Evolutionary conservation across 1,139 yeast genomes (phyloP), one percentile per base, ranked within the genome.

Genomic region (Petasospora fabianii): DNA sequence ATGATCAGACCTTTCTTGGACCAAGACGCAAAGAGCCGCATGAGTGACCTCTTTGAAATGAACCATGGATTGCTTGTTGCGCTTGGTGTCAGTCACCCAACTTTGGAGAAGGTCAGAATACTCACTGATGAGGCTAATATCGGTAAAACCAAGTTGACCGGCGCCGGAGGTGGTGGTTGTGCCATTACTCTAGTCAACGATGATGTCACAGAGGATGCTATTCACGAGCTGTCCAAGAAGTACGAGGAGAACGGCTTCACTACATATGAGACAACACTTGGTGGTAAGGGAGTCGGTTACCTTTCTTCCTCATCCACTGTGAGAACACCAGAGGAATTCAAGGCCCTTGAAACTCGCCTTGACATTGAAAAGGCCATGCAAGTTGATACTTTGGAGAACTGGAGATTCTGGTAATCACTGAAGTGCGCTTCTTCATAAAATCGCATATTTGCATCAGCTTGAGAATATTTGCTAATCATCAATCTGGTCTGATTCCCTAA

Each of bases 131-230:
- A 68, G 32, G 57, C 76, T 41, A 58, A 66, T 2, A 63, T 92
- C 26, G 99, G 99, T 6, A 80, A 85, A 44, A 90, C 99, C 2
- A 92, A 92, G 61, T 71, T 92, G 44, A 92, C 98, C 0, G 99
- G 99, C 31, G 98, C 98, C 0, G 99, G 99, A 19, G 98, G 98
- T 15, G 99, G 99, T 32, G 99, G 99, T 1, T 92, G 99, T 66
- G 96, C 97, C 15, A 83, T 94, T 41, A 92, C 97, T 0, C 66
- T 92, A 37, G 70, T 90, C 11, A 69, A 77, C 36, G 81, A 76
- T 36, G 70, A 68, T 10, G 67, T 66, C 4, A 57, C 60, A 1
- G 62, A 62, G 8, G 70, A 69, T 1, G 62, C 64, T 11, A 51
- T 72, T 10, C 50, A 48, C 2, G 48, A 57, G 13, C 60, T 72